These are phyloP conservation scores for Penicillium ochrochloron DNA, from an alignment of 495 filamentous ascomycete species.

Conservation along the genomic window DNA sequence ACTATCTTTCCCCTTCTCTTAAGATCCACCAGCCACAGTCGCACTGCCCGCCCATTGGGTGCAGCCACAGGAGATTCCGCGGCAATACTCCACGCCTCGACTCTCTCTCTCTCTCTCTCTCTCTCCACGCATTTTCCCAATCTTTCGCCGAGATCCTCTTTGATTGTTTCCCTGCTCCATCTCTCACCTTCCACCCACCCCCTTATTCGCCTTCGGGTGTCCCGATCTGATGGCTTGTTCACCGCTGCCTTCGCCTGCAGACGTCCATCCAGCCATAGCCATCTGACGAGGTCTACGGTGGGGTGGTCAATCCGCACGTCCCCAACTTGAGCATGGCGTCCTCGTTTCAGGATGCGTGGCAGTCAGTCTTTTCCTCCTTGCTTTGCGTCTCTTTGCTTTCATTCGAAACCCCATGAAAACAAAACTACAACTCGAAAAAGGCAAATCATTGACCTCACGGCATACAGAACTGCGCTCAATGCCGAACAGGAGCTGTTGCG, in stretches of 20 bases:
- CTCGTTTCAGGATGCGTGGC: constrained; percentile 54
- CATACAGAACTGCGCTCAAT: constrained; percentile 47
- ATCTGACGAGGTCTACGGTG: constrained; percentile 62
- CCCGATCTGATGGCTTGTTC: constrained; percentile 50
- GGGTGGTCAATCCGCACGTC: constrained; percentile 39
- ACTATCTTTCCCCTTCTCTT: background rate
- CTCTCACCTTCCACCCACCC: background rate
- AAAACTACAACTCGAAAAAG: background rate
- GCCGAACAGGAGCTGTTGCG: constrained; percentile 54
- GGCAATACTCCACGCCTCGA: constrained; percentile 22
- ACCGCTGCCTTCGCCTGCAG: constrained; percentile 43
- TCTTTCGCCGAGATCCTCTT: background rate
- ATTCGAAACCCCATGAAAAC: too few species aligned
- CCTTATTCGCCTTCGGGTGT: constrained; percentile 8
- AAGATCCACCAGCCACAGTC: constrained; percentile 10
- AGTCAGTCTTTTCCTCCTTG: constrained; percentile 43
- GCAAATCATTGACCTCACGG: background rate
- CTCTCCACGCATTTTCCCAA: constrained; percentile 21
- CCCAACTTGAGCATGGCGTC: constrained; percentile 51
- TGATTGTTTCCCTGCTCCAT: background rate
- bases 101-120: background rate
- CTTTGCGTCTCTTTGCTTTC: background rate
- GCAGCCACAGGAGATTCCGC: constrained; percentile 16
- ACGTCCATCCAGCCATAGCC: constrained; percentile 50
- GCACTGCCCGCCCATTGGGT: background rate